Evolutionary conservation across 108 stramenopile genomes (phyloP), one percentile per base, ranked within the genome.

Genomic region (Cyclostephanos tholiformis): DNA sequence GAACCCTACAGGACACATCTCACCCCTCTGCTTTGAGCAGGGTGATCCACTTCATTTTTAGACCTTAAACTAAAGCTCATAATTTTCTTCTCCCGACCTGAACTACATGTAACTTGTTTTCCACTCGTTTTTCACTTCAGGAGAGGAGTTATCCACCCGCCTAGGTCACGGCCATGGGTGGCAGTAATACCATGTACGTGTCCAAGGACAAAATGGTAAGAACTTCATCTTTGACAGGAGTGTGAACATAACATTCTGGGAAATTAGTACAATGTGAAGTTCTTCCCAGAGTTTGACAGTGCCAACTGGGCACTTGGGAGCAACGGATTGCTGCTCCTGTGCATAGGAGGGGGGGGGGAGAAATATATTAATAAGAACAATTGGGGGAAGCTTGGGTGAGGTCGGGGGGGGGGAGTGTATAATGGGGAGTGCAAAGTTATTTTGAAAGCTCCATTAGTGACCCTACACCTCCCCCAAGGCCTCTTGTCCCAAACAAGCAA

Each of bases 131-230:
- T n/a, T n/a, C n/a, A n/a, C n/a, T n/a, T n/a, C n/a, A n/a, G n/a
- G n/a, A n/a, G n/a, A n/a, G n/a, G n/a, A n/a, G n/a, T n/a, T n/a
- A n/a, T n/a, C n/a, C n/a, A n/a, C n/a, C n/a, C n/a, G n/a, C n/a
- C n/a, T n/a, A 98, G 82, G 96, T 95, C 16, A 97, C 96, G 97
- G 96, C 96, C 65, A 96, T 97, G n/a, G 97, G 97, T 51, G 97
- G 97, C 12, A 93, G 92, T 51, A 95, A 95, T 65, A 95, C 93
- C 64, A 95, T 98, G 88, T 98, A 87, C 77, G 91, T 93, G 16
- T 89, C 87, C 46, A 86, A 72, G 16, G 97, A 98, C 72, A n/a
- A n/a, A 96, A 95, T 43, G 97, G 96, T 36, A 95, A 95, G 81
- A 96, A 84, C 23, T 98, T 97, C 80, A 66, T 51, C 27, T 98